A percentile compares a stretch with the other conserved stretches of the same genome.
Conservation (phyloP, 169 alveolate species). For the Cryptosporidium ryanae region DNA sequence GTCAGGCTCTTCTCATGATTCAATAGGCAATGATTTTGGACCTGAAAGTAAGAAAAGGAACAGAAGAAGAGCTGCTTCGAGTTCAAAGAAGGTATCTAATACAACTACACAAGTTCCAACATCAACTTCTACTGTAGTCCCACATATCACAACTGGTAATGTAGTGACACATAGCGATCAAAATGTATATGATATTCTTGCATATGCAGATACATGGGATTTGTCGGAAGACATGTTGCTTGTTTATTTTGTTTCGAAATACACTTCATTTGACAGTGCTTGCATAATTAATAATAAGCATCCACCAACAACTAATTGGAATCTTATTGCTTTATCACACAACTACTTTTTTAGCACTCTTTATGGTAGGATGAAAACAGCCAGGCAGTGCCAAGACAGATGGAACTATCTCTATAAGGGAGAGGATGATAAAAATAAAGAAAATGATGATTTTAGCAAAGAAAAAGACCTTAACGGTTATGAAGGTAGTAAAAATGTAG, state of each 20-base stretch:
- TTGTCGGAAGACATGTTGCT: conserved; percentile 41
- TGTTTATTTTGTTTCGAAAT: conserved; percentile 60
- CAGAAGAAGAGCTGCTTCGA: conserved; percentile 59
- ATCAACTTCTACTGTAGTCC: conserved; percentile 14
- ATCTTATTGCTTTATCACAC: conserved; percentile 55
- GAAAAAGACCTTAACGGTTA: background rate
- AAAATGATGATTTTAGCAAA: background rate
- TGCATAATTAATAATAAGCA: background rate
- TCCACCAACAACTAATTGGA: conserved; percentile 45
- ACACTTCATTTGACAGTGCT: conserved; percentile 20
- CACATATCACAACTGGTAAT: conserved; percentile 1
- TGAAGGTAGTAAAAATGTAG: background rate
- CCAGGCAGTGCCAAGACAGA: conserved; percentile 69
- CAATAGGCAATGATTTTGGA: conserved; percentile 52
- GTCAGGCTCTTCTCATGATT: conserved; percentile 65
- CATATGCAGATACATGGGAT: conserved; percentile 73
- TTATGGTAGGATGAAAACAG: conserved; percentile 70
- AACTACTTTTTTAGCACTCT: conserved; percentile 48
- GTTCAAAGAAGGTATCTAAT: conserved; percentile 17
- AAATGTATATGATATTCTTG: conserved; percentile 34
- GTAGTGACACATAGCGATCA: conserved; percentile 16
- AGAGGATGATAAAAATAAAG: background rate
- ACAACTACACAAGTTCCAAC: conserved; percentile 10
- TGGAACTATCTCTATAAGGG: conserved; percentile 48
- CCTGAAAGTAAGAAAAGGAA: conserved; percentile 48